Evolutionary conservation across 169 alveolate genomes (phyloP), one percentile per base, ranked within the genome.

Genomic region (Cryptosporidium sp.): DNA sequence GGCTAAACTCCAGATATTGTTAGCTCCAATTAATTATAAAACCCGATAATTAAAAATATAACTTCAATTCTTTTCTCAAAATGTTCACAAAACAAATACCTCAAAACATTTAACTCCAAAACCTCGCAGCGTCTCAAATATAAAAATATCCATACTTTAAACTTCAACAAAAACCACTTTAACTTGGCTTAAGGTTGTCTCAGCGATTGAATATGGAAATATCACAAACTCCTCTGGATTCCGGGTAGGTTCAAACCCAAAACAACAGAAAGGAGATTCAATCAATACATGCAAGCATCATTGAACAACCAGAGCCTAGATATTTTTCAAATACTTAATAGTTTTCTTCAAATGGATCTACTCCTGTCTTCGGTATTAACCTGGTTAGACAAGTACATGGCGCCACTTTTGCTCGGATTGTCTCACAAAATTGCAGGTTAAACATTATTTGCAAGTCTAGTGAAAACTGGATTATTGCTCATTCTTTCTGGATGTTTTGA

Each of bases 161-260:
- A 26, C 26, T 37, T 67, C n/a, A 33, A 33, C 6, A 2, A 9
- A 7, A 33, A 67, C 33, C 8, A 33, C 4, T 10, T 50, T 0
- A 2, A 35, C 2, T n/a, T 0, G 45, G 58, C 39, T 33, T 35
- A 21, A 41, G 80, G 80, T 37, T 35, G 0, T 71, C 85, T 71
- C 85, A 71, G 85, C 48, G 48, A 55, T 69, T 50, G 68, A 51
- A 55, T 71, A 50, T 35, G 37, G 23, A 1, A 55, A 71, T 71
- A 50, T 50, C 85, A 71, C 67, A 33, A 33, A 29, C 68, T 80
- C 75, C 74, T 43, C 89, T 80, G 89, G 89, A 59, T 80, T 80
- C 89, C 89, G 67, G 75, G 75, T 73, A 80, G 89, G 89, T 80
- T 80, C 89, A 23, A 73, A 29, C 84, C 68, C 67, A 37, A 41